phyloP scores from a whole-genome alignment of 1,284 basidiomycete genomes.

The Crepidotus sp. region DNA sequence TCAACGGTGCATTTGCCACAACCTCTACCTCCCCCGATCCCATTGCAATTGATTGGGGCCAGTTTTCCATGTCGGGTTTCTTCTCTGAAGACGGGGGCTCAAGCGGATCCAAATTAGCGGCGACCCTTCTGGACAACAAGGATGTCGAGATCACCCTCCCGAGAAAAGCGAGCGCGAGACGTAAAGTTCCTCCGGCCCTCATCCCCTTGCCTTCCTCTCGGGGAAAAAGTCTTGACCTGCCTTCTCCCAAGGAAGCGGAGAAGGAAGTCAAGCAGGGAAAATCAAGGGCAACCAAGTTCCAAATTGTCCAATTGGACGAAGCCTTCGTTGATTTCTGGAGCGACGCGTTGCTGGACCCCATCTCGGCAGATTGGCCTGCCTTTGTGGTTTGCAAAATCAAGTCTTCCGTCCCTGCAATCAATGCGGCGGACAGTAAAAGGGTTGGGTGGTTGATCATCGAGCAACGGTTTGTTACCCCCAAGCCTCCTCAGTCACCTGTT shows the following conservation, averaged over 20 bases:
- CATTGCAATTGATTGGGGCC: conserved; percentile 39
- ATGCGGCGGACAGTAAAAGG: conserved; percentile 25
- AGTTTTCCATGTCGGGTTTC: conserved; percentile 60
- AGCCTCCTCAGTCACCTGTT: conserved; percentile 23
- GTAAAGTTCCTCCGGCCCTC: conserved; percentile 23
- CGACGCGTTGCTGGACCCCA: conserved; percentile 58
- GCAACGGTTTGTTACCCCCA: conserved; percentile 39
- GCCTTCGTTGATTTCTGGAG: conserved; percentile 74
- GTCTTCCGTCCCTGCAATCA: conserved; percentile 19
- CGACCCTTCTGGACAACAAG: conserved; percentile 43
- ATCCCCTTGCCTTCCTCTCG: conserved; percentile 22
- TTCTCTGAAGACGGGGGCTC: conserved; percentile 25
- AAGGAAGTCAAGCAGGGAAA: conserved; percentile 16
- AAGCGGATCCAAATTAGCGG: conserved; percentile 39
- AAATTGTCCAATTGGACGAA: conserved; percentile 56
- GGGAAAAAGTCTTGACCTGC: conserved; percentile 23
- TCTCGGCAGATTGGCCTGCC: conserved; percentile 51
- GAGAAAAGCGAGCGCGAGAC: conserved; percentile 18
- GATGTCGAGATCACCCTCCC: conserved; percentile 55
- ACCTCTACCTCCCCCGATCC: conserved; percentile 18
- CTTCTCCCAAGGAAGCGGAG: conserved; percentile 4
- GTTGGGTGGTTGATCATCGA: conserved; percentile 60
- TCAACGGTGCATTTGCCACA: conserved; percentile 18
- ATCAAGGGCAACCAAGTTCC: conserved; percentile 37
- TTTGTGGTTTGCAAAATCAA: conserved; percentile 64